These are phyloP conservation scores for Trichosporon ovoides DNA, from an alignment of 1,284 basidiomycete species.

Conservation along the genomic window DNA sequence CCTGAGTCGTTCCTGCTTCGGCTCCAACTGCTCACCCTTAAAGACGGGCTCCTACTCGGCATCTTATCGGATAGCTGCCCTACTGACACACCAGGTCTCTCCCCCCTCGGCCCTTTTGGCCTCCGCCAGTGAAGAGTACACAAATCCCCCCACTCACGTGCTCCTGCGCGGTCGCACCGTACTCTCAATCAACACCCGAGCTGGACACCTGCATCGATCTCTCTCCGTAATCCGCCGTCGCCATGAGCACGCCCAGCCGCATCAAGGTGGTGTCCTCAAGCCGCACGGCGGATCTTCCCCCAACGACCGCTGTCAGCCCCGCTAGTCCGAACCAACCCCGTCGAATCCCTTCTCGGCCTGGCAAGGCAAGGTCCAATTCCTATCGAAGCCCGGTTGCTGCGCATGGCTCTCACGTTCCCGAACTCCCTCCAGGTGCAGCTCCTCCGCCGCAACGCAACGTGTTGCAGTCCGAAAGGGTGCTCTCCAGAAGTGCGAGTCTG, in stretches of 20 bases:
- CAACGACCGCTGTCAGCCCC: neutral
- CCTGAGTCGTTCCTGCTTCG: no score
- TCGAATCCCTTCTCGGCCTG: neutral
- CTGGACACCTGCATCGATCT: no score
- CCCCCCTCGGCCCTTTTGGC: no score
- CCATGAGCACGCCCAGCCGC: neutral
- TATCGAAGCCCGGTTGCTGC: neutral
- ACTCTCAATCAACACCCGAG: no score
- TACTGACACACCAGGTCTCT: no score
- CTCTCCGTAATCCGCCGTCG: neutral
- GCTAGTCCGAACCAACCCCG: neutral
- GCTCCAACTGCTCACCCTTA: no score
- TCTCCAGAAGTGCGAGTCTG: neutral
- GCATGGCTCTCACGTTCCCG: neutral
- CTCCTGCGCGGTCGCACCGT: no score
- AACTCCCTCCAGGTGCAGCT: neutral
- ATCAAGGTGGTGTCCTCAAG: neutral
- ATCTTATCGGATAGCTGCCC: no score
- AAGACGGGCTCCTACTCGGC: no score
- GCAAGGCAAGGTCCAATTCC: neutral
- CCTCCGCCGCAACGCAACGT: neutral
- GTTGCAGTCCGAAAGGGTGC: neutral
- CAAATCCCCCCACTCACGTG: no score
- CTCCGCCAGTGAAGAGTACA: no score
- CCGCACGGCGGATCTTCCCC: neutral